Base-by-base conservation (phyloP, 2,329 filamentous ascomycete species). In the Diplodia seriata region DNA sequence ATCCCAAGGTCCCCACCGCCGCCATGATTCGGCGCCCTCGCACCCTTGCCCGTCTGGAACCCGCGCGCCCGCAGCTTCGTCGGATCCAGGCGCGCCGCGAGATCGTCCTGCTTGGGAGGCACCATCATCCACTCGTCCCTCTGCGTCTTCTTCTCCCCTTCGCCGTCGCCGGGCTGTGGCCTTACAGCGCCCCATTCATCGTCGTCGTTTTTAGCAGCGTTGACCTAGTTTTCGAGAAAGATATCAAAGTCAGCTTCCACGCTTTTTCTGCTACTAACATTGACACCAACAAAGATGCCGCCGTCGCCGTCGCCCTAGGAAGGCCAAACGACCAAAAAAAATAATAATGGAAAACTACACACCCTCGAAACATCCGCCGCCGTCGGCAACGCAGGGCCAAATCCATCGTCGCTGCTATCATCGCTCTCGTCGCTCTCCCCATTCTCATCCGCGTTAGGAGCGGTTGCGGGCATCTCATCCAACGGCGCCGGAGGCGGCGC, bases 61-160 rank as follows among this genome's bases (percentile, higher is more conserved):
- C 92, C 93, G 69, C 93, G 90, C 70, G 88, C 90, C 73, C 90
- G 89, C 69, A 94, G 83, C 78, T 94, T 94, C 4, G 93, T 94
- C 0, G 94, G 92, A 79, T 97, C 94, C 72, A 91, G 82, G 77
- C 91, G 81, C 71, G 86, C 86, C 76, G 81, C 79, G 12, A 85
- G 76, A 61, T 82, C 83, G 73, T 85, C 83, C 71, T 82, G 79
- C 20, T 81, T 80, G 0, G 83, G 83, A 7, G 83, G 82, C 73
- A 84, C 76, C 56, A 79, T 84, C 83, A 85, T 85, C 83, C 83
- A 85, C 49, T 92, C 90, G 81, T 97, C 94, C 73, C 94, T 89
- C 76, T 90, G 86, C 5, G 85, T 83, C 59, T 86, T 84, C 69
- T 78, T 69, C 9, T 73, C 72, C 47, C 72, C 69, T 63, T 71